Conservation (phyloP, 78 protist genomes). For the Tieghemostelium lacteum region DNA sequence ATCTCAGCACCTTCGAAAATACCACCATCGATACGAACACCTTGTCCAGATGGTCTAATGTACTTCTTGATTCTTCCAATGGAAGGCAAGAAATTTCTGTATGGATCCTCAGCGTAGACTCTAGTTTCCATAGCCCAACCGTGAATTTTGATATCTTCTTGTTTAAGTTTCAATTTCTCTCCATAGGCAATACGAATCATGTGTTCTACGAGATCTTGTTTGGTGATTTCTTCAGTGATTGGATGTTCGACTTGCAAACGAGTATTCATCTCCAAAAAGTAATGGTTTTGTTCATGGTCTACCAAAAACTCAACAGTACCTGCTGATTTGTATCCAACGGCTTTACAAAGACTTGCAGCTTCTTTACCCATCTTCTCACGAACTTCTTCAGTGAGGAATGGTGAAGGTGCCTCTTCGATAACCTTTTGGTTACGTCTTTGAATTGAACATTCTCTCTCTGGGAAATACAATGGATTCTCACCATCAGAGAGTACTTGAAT, state of each 20-base stretch:
- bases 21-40: conserved; percentile 77
- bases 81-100: conserved; percentile 89
- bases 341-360: conserved; percentile 90
- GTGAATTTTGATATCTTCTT: conserved; percentile 85
- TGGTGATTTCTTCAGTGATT: conserved; percentile 96
- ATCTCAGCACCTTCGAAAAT: conserved; percentile 94
- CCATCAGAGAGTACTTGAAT: conserved; percentile 96
- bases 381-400: conserved; percentile 82
- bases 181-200: conserved; percentile 95
- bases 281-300: conserved; percentile 86
- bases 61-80: conserved; percentile 88
- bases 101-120: conserved; percentile 98
- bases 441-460: conserved; percentile 96
- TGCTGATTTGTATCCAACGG: conserved; percentile 93
- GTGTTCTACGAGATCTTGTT: conserved; percentile 96
- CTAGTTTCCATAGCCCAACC: conserved; percentile 97
- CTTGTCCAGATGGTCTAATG: conserved; percentile 63
- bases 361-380: conserved; percentile 90
- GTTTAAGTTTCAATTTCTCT: conserved; percentile 80
- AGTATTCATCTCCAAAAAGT: conserved; percentile 99
- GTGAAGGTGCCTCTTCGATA: conserved; percentile 91
- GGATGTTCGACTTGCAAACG: conserved; percentile 99
- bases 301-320: conserved; percentile 99
- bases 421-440: conserved; percentile 97
- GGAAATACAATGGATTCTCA: conserved; percentile 84